phyloP scores from a whole-genome alignment of 2,329 filamentous ascomycete species.

The Nemania sp. region DNA sequence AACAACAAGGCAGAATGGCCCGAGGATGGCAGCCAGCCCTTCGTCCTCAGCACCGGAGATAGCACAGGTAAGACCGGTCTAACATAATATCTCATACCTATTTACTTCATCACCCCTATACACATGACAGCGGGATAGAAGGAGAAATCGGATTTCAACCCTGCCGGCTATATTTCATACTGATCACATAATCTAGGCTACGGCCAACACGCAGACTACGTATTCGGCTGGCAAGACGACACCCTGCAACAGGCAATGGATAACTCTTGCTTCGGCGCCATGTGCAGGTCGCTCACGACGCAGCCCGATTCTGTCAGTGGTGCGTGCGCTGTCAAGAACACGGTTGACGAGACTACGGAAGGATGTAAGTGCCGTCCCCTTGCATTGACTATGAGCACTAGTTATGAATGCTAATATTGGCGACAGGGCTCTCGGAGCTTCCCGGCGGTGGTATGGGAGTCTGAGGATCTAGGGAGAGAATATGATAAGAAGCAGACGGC shows the following conservation, averaged over 20 bases:
- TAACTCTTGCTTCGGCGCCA: conserved; percentile 31
- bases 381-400: background rate
- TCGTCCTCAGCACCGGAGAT: conserved; percentile 32
- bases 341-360: conserved; percentile 33
- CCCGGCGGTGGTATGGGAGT: conserved; percentile 25
- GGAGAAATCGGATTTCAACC: too few relatives aligned
- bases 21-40: conserved; percentile 29
- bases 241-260: conserved; percentile 34
- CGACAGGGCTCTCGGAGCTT: conserved; percentile 20
- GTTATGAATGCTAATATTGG: background rate
- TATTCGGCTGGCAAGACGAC: conserved; percentile 34
- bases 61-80: too few relatives aligned
- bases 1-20: conserved; percentile 25
- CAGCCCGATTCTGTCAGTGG: conserved; percentile 25
- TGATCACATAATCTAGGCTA: conserved; percentile 27
- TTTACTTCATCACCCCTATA: too few relatives aligned
- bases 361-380: conserved; percentile 31
- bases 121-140: too few relatives aligned
- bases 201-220: conserved; percentile 33
- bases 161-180: too few relatives aligned
- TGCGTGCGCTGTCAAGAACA: conserved; percentile 31
- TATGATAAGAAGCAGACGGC: too few relatives aligned
- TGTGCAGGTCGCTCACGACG: conserved; percentile 28
- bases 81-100: conserved; percentile 21
- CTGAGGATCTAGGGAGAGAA: too few relatives aligned